These are phyloP conservation scores for Mortierella sp. DNA, from an alignment of 371 early-diverging fungal genomes.

Conservation along the genomic window DNA sequence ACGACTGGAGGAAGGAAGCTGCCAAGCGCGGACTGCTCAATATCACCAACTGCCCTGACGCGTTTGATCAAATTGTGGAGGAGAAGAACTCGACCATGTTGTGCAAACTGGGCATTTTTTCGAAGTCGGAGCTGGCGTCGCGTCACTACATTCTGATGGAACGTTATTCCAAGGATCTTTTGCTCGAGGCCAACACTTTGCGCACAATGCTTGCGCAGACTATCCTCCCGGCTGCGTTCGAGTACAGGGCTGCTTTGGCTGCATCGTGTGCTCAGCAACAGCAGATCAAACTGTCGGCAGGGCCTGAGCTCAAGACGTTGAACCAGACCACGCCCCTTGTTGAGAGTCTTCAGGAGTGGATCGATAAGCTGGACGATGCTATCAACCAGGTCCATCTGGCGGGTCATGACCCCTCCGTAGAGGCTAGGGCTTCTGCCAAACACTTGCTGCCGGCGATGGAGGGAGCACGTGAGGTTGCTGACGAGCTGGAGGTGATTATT, in stretches of 20 bases:
- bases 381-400: constrained; percentile 69
- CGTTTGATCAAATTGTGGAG: constrained; percentile 79
- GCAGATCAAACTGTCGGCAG: constrained; percentile 60
- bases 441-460: constrained; percentile 81
- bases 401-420: constrained; percentile 67
- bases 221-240: constrained; percentile 91
- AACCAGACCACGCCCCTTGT: constrained; percentile 74
- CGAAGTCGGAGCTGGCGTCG: constrained; percentile 88
- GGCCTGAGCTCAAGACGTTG: constrained; percentile 82
- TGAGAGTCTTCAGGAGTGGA: constrained; percentile 65
- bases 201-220: constrained; percentile 78
- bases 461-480: constrained; percentile 78
- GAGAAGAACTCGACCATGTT: constrained; percentile 81
- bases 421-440: constrained; percentile 72
- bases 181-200: constrained; percentile 93
- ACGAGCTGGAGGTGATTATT: constrained; percentile 82
- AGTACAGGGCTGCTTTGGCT: constrained; percentile 89
- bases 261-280: constrained; percentile 62
- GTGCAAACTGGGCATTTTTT: constrained; percentile 86
- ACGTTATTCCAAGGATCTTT: constrained; percentile 95
- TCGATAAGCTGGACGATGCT: constrained; percentile 68
- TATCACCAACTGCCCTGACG: constrained; percentile 89
- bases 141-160: constrained; percentile 96
- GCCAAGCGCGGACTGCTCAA: constrained; percentile 94
- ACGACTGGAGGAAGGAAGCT: constrained; percentile 85